A percentile compares a stretch with the other conserved stretches of the same genome.
Conservation (phyloP, 345 rosid species). For the Alliaria petiolata region DNA sequence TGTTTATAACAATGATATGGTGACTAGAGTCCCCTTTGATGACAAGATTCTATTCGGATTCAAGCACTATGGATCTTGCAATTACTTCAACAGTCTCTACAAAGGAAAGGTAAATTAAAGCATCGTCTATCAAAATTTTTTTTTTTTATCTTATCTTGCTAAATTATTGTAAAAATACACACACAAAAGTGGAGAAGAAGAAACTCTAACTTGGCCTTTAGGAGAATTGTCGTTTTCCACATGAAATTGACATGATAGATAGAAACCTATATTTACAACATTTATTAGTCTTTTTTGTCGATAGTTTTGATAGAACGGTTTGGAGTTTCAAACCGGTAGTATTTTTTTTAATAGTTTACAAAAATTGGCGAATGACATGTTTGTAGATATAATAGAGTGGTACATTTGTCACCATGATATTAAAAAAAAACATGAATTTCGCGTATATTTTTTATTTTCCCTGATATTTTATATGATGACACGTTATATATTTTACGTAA, state of each 20-base stretch:
- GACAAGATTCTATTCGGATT: constrained; percentile 38
- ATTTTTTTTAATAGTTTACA: too few relatives aligned
- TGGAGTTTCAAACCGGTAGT: too few relatives aligned
- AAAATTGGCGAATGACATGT: neutral
- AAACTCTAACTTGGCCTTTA: neutral
- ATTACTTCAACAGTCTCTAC: constrained; percentile 53
- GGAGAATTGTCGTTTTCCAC: neutral
- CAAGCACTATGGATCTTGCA: constrained; percentile 66
- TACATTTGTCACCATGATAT: neutral
- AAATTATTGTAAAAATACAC: neutral
- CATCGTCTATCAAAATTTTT: neutral
- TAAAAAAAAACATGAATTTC: neutral
- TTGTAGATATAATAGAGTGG: neutral
- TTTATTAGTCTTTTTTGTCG: too few relatives aligned
- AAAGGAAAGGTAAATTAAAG: constrained; percentile 39
- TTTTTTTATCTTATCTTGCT: neutral
- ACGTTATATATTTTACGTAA: neutral
- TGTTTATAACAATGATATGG: constrained; percentile 54
- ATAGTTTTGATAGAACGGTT: too few relatives aligned
- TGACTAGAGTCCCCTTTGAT: constrained; percentile 57
- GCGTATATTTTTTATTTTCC: neutral
- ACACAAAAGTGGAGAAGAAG: neutral
- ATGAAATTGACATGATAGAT: neutral
- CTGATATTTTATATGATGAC: neutral
- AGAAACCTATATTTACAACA: neutral